Evolutionary conservation across 208 protist genomes (phyloP).

Genomic region (Acanthamoeba healyi): DNA sequence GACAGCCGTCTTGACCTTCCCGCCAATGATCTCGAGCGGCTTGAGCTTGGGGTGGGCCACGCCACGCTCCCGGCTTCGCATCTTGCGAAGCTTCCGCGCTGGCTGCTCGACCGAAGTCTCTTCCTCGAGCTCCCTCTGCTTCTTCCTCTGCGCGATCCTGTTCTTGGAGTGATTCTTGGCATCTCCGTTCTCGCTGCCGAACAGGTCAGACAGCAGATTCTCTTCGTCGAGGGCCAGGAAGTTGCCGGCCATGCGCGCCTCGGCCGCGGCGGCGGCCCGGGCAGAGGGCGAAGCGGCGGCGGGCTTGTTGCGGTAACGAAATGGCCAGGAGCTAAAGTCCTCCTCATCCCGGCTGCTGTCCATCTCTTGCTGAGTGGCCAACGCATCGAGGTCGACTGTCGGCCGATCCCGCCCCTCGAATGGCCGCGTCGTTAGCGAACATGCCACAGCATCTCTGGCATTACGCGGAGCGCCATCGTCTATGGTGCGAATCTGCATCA

Average conservation of each 20-base stretch:
- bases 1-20: background rate
- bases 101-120: too few relatives aligned
- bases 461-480: background rate
- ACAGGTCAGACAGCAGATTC: conserved; percentile 20
- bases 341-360: background rate
- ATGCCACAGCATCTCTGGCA: too few relatives aligned
- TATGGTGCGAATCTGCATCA: background rate
- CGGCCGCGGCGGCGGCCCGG: background rate
- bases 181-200: too few relatives aligned
- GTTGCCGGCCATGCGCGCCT: background rate
- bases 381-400: background rate
- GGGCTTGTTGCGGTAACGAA: background rate
- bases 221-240: background rate
- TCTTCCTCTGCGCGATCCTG: background rate
- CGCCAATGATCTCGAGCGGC: conserved; percentile 7
- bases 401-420: background rate
- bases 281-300: background rate
- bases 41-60: conserved; percentile 1
- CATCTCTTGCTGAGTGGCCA: background rate
- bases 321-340: conserved; percentile 14
- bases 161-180: background rate
- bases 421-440: too few relatives aligned
- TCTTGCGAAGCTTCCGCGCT: background rate
- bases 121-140: too few relatives aligned
- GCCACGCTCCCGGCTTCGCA: conserved; percentile 24